These are phyloP conservation scores for Hypoxylon intermedium DNA, from an alignment of 495 filamentous ascomycete genomes.

Conservation along the genomic window DNA sequence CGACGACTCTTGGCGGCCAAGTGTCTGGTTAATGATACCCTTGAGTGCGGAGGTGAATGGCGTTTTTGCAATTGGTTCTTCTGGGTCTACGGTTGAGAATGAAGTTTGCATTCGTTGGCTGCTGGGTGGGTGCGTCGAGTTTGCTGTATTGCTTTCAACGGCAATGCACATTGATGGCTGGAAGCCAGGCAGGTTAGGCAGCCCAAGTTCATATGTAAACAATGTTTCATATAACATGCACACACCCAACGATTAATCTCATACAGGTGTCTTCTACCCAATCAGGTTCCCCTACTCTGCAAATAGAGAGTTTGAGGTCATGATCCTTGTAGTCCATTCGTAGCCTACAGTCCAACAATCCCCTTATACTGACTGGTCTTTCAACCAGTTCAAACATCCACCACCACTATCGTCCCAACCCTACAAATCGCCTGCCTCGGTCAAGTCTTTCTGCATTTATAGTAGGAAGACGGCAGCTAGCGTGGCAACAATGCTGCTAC, in stretches of 20 bases:
- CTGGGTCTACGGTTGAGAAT: not conserved
- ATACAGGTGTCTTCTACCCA: constrained; percentile 4
- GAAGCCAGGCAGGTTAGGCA: no score
- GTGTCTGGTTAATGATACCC: constrained; percentile 23
- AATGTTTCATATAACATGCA: no score
- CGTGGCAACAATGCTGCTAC: constrained; percentile 67
- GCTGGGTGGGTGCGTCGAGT: no score
- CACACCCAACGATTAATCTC: constrained; percentile 2
- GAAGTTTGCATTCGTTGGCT: no score
- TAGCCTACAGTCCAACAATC: constrained; percentile 14
- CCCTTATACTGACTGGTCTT: no score
- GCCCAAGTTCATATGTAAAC: no score
- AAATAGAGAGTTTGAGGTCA: not conserved
- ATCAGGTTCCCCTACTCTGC: not conserved
- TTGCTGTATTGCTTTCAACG: constrained; percentile 2
- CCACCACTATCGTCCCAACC: not conserved
- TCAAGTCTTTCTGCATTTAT: no score
- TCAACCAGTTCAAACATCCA: not conserved
- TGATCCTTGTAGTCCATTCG: not conserved
- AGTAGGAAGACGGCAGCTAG: constrained; percentile 62
- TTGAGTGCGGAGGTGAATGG: constrained; percentile 1
- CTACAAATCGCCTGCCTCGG: no score
- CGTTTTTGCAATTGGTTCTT: not conserved
- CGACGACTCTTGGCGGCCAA: constrained; percentile 1
- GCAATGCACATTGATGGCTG: no score